A percentile compares a stretch with the other conserved stretches of the same genome.
phyloP scores from a whole-genome alignment of 306 rosid genomes.

The Medicago lupulina region DNA sequence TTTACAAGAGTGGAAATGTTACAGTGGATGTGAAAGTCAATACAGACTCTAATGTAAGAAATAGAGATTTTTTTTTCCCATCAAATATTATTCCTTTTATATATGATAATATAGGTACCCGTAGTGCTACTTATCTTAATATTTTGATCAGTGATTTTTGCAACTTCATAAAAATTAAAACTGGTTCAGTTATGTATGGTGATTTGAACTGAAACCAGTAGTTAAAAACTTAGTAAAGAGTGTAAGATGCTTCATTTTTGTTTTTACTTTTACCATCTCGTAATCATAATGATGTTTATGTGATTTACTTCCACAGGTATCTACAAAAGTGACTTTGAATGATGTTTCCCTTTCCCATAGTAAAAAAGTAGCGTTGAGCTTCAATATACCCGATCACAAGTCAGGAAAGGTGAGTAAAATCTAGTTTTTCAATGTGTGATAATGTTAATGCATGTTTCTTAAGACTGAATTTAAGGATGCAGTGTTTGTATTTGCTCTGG shows the following conservation, averaged over 20 bases:
- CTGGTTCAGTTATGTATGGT: background rate
- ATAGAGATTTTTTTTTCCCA: conserved; percentile 28
- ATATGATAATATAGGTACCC: conserved; percentile 18
- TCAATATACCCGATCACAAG: conserved; percentile 90
- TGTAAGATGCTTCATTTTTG: conserved; percentile 9
- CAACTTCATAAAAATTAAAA: conserved; percentile 5
- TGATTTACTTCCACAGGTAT: conserved; percentile 56
- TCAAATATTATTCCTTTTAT: conserved; percentile 18
- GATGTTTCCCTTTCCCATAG: conserved; percentile 68
- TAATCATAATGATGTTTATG: conserved; percentile 3
- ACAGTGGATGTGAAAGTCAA: conserved; percentile 87
- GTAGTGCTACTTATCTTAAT: background rate
- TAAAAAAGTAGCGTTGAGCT: conserved; percentile 79
- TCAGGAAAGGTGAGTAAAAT: conserved; percentile 83
- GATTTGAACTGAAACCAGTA: conserved; percentile 17
- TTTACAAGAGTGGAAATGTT: conserved; percentile 78
- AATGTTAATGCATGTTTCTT: conserved; percentile 17
- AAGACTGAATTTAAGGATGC: conserved; percentile 15
- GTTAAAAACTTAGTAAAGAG: background rate
- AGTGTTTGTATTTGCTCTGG: conserved; percentile 24
- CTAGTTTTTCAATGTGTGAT: background rate
- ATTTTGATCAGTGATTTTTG: conserved; percentile 4
- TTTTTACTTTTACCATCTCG: background rate
- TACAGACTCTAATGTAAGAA: conserved; percentile 80
- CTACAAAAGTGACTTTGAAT: conserved; percentile 73